phyloP scores from a whole-genome alignment of 768 basidiomycete species.

The Boletales sp. region DNA sequence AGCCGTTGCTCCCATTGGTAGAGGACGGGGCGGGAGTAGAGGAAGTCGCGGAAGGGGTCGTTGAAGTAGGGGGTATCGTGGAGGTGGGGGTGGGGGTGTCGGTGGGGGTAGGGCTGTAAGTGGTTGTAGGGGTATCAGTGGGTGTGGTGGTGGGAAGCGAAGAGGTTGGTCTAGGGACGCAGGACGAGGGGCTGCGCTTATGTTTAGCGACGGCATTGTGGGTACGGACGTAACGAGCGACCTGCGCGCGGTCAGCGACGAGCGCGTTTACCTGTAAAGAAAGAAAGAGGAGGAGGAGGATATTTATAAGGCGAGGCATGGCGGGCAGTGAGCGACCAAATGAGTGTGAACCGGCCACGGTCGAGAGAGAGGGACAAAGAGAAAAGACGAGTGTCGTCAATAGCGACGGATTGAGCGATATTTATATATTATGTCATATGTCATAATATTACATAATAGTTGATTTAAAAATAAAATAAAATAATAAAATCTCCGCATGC shows the following conservation, averaged over 20 bases:
- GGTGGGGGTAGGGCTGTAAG: constrained; percentile 1
- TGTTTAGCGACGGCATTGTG: constrained; percentile 49
- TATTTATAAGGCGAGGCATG: constrained; percentile 25
- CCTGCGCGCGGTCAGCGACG: constrained; percentile 34
- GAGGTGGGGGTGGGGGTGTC: constrained; percentile 9
- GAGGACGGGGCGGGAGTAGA: constrained; percentile 20
- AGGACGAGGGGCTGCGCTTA: constrained; percentile 47
- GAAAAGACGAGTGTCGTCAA: constrained; percentile 4
- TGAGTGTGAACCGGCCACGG: constrained; percentile 14
- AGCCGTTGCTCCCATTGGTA: background rate
- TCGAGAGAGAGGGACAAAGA: constrained; percentile 9
- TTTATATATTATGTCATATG: too few species aligned
- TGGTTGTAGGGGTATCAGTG: background rate
- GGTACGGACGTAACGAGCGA: constrained; percentile 43
- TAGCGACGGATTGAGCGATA: background rate
- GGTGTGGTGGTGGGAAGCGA: constrained; percentile 12
- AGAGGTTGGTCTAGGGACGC: constrained; percentile 45
- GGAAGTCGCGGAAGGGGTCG: constrained; percentile 15
- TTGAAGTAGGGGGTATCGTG: background rate
- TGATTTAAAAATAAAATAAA: background rate
- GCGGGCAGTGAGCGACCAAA: constrained; percentile 33
- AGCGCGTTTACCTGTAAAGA: constrained; percentile 52
- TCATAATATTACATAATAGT: constrained; percentile 1
- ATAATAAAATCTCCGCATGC: background rate
- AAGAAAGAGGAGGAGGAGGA: constrained; percentile 54